Evolutionary conservation across 2,329 filamentous ascomycete genomes (phyloP).

Genomic region (Trichoderma simmonsii): DNA sequence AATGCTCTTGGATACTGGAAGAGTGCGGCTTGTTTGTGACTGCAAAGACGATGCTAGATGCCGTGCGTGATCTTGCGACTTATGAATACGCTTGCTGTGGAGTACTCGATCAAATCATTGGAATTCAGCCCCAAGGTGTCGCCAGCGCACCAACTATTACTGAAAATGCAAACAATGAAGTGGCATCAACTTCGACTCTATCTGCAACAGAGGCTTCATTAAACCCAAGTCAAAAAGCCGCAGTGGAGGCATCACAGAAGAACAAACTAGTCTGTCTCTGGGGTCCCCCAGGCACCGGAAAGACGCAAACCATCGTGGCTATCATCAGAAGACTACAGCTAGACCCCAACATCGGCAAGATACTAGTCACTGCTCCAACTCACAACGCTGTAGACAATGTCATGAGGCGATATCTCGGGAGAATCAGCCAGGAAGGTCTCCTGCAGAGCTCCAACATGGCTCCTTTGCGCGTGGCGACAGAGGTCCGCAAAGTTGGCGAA

Average conservation of each 20-base stretch:
- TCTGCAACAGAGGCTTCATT: slow-evolving; percentile 5
- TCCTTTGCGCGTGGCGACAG: slow-evolving; percentile 21
- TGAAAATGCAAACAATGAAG: not conserved
- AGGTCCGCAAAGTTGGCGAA: slow-evolving; percentile 33
- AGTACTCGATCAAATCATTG: slow-evolving; percentile 27
- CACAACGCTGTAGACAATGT: slow-evolving; percentile 47
- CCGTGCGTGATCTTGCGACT: slow-evolving; percentile 32
- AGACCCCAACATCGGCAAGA: slow-evolving; percentile 24
- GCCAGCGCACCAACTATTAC: not conserved
- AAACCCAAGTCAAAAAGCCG: slow-evolving; percentile 23
- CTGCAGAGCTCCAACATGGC: not conserved
- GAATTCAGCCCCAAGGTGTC: not conserved
- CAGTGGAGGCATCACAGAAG: slow-evolving; percentile 25
- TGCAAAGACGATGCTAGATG: slow-evolving; percentile 38
- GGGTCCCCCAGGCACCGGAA: slow-evolving; percentile 45
- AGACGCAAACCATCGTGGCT: slow-evolving; percentile 41
- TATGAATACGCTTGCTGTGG: slow-evolving; percentile 32
- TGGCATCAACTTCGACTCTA: too few species aligned
- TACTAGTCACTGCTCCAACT: slow-evolving; percentile 42
- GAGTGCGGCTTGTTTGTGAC: slow-evolving; percentile 42
- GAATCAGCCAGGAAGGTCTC: not conserved
- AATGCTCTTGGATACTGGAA: slow-evolving; percentile 37
- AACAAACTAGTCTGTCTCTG: slow-evolving; percentile 39
- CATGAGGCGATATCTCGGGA: slow-evolving; percentile 33
- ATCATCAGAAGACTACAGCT: slow-evolving; percentile 35